Evolutionary conservation across 805 yeast species (phyloP).

Genomic region (Zygosaccharomyces pseudorouxii): DNA sequence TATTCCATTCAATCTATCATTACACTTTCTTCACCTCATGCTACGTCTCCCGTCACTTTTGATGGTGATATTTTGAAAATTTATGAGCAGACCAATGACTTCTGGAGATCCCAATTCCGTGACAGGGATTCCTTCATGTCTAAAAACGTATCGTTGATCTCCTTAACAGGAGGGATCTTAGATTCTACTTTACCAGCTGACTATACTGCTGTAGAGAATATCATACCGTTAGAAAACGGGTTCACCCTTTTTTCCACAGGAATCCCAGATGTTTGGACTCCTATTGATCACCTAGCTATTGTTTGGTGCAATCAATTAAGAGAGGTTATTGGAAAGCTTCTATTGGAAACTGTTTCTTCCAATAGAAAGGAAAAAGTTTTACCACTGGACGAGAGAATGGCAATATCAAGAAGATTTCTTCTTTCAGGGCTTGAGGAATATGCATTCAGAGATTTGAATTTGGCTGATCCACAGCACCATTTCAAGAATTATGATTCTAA

Average conservation of each 20-base stretch:
- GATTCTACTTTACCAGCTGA: constrained; percentile 87
- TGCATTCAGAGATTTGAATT: constrained; percentile 3
- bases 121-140: constrained; percentile 25
- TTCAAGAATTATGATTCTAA: not conserved
- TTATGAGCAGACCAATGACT: constrained; percentile 68
- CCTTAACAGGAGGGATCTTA: constrained; percentile 82
- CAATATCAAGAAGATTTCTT: constrained; percentile 42
- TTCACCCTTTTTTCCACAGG: constrained; percentile 81
- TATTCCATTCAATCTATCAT: constrained; percentile 77
- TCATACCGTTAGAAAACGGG: constrained; percentile 72
- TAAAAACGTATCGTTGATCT: constrained; percentile 59
- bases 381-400: constrained; percentile 54
- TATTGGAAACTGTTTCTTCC: constrained; percentile 58
- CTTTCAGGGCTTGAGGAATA: constrained; percentile 55
- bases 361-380: constrained; percentile 46
- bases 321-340: constrained; percentile 49
- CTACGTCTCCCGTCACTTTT: constrained; percentile 87
- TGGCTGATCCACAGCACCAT: constrained; percentile 3
- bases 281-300: constrained; percentile 89
- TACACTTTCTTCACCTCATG: constrained; percentile 88
- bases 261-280: constrained; percentile 88
- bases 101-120: constrained; percentile 66
- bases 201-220: constrained; percentile 66
- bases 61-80: constrained; percentile 80
- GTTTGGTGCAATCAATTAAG: constrained; percentile 95